Conservation (phyloP, 2,329 filamentous ascomycete species). For the Paecilomyces sp. region DNA sequence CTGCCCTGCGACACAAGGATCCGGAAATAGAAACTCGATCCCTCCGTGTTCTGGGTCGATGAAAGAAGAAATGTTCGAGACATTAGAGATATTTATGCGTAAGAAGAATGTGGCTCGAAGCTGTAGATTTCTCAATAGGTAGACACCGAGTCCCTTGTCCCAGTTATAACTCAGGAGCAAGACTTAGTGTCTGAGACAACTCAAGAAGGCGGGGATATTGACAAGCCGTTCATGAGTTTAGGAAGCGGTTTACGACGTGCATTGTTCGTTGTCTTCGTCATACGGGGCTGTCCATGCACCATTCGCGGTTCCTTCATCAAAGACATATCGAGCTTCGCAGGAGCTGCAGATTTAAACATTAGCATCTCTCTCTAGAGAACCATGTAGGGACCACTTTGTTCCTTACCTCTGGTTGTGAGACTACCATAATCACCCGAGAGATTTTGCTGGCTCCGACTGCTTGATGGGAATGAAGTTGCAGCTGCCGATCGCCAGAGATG, state of each 20-base stretch:
- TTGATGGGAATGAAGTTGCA: slow-evolving; percentile 48
- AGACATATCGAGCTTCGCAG: slow-evolving; percentile 73
- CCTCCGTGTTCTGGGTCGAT: background rate
- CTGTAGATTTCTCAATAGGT: background rate
- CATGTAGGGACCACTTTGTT: background rate
- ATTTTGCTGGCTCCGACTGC: slow-evolving; percentile 40
- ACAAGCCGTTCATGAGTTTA: slow-evolving; percentile 34
- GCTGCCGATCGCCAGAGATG: slow-evolving; percentile 58
- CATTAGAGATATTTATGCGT: background rate
- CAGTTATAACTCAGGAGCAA: background rate
- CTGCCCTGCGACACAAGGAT: background rate
- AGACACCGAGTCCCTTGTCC: background rate
- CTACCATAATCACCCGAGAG: slow-evolving; percentile 45
- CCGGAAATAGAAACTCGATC: background rate
- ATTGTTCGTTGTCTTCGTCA: slow-evolving; percentile 40
- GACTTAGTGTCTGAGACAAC: background rate
- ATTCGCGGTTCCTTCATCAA: slow-evolving; percentile 89
- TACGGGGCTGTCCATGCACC: slow-evolving; percentile 75
- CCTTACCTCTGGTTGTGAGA: slow-evolving; percentile 44
- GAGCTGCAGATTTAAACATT: slow-evolving; percentile 31
- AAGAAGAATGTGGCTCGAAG: background rate
- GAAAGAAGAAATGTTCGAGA: background rate
- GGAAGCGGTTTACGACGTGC: slow-evolving; percentile 36
- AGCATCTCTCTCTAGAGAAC: background rate
- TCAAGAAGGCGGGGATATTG: slow-evolving; percentile 28